Evolutionary conservation across 441 rosid genomes (phyloP).

Genomic region (Croton laevigatus): DNA sequence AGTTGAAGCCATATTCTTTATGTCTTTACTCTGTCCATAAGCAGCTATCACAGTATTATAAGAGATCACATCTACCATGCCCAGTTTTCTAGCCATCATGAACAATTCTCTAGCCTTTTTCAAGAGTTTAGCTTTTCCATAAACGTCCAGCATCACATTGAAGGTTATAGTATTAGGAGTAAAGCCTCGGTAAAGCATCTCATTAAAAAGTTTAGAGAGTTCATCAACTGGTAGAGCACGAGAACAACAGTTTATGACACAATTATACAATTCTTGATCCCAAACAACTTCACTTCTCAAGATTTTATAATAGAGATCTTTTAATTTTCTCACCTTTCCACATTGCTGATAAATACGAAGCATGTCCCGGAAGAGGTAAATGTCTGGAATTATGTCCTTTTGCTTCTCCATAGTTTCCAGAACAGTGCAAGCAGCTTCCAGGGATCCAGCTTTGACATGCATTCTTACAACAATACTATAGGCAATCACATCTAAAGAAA

Average conservation of each 20-base stretch:
- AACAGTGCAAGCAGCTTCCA: conserved; percentile 67
- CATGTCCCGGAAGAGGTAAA: conserved; percentile 73
- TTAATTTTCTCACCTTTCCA: conserved; percentile 51
- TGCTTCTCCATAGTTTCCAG: conserved; percentile 65
- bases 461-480: conserved; percentile 74
- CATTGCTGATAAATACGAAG: conserved; percentile 77
- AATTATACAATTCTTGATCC: conserved; percentile 87
- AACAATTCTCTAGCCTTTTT: conserved; percentile 57
- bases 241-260: conserved; percentile 83
- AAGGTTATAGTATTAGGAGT: conserved; percentile 63
- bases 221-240: conserved; percentile 75
- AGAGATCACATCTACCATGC: conserved; percentile 71
- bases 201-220: conserved; percentile 66
- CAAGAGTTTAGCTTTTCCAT: conserved; percentile 79
- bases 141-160: conserved; percentile 76
- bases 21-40: conserved; percentile 59
- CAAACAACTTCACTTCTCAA: conserved; percentile 58
- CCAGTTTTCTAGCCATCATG: conserved; percentile 56
- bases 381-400: conserved; percentile 60
- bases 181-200: conserved; percentile 66
- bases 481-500: conserved; percentile 65
- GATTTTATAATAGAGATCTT: conserved; percentile 48
- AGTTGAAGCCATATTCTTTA: conserved; percentile 56
- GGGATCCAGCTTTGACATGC: conserved; percentile 71
- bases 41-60: conserved; percentile 83